Conservation (phyloP, 371 early-diverging fungal genomes). For the Mortierella sp. region DNA sequence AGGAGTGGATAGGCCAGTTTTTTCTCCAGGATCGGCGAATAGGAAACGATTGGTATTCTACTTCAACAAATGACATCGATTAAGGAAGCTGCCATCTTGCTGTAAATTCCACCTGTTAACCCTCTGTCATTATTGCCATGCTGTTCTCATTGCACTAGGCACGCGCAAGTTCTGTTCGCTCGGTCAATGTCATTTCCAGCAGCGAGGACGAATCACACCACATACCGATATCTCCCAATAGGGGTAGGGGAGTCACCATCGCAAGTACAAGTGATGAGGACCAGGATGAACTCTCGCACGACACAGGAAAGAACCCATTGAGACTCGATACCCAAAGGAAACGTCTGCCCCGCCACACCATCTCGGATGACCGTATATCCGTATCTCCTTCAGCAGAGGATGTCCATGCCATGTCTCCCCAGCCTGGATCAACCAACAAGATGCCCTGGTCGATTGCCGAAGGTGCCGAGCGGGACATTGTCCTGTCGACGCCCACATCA, state of each 20-base stretch:
- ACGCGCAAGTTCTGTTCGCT: background rate
- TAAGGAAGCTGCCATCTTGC: background rate
- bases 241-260: background rate
- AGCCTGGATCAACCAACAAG: slow-evolving; percentile 19
- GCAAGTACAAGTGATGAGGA: slow-evolving; percentile 30
- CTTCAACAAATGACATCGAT: background rate
- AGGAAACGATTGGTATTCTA: background rate
- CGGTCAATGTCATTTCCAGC: slow-evolving; percentile 35
- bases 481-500: slow-evolving; percentile 42
- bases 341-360: slow-evolving; percentile 13
- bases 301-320: slow-evolving; percentile 13
- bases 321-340: background rate
- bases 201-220: slow-evolving; percentile 22
- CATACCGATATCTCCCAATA: background rate
- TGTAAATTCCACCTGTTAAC: background rate
- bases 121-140: background rate
- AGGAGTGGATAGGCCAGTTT: background rate
- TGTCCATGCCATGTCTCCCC: background rate
- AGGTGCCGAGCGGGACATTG: slow-evolving; percentile 40
- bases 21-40: background rate
- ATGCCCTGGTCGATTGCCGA: slow-evolving; percentile 51
- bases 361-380: slow-evolving; percentile 39
- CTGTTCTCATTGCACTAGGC: background rate
- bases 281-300: slow-evolving; percentile 33
- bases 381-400: background rate